Conservation (phyloP, 2,329 filamentous ascomycete species). For the Alternaria postmessia region DNA sequence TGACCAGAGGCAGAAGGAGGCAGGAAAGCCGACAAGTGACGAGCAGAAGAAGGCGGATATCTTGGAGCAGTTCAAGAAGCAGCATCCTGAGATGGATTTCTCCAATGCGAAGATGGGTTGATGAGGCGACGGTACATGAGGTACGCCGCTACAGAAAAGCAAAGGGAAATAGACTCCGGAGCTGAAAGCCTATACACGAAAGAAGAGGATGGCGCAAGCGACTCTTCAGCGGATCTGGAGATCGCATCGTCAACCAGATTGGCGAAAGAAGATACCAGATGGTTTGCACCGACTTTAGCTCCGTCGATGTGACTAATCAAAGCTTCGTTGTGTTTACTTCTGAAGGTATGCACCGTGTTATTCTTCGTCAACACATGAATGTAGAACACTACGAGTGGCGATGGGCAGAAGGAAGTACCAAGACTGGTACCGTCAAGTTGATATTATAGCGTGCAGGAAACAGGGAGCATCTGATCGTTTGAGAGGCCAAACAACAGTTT, state of each 20-base stretch:
- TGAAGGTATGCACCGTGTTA: neutral
- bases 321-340: neutral
- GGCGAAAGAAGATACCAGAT: neutral
- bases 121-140: conserved; percentile 12
- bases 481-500: neutral
- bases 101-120: conserved; percentile 68
- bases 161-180: neutral
- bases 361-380: neutral
- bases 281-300: neutral
- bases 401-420: neutral
- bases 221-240: neutral
- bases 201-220: neutral
- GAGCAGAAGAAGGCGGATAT: conserved; percentile 96
- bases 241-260: neutral
- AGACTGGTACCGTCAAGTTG: neutral
- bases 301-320: neutral
- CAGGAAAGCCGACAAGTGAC: conserved; percentile 85
- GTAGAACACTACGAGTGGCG: neutral
- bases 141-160: neutral
- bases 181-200: neutral
- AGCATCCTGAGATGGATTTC: conserved; percentile 78
- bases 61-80: conserved; percentile 84
- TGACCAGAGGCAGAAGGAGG: conserved; percentile 96
- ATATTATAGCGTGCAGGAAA: neutral
- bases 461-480: neutral